These are phyloP conservation scores for Cryptococcus amylolentus DNA, from an alignment of 1,284 basidiomycete species.

Conservation along the genomic window DNA sequence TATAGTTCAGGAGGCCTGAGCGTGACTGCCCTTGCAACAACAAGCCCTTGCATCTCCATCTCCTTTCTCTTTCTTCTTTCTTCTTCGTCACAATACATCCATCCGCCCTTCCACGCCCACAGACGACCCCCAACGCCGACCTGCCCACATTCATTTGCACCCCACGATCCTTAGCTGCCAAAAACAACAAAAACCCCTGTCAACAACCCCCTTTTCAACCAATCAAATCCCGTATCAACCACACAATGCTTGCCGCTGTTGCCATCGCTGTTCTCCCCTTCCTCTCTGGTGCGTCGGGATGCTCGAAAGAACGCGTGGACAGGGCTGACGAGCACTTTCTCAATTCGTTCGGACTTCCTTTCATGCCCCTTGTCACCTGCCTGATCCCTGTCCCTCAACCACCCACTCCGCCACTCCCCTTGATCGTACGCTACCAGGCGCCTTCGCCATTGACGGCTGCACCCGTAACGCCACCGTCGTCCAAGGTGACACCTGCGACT, in stretches of 20 bases:
- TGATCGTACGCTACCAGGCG: conserved; percentile 14
- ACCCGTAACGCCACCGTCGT: conserved; percentile 45
- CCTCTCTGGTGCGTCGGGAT: conserved; percentile 30
- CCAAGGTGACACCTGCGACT: conserved; percentile 49
- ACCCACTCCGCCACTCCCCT: conserved; percentile 4
- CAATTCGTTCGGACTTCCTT: not conserved
- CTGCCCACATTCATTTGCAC: not conserved
- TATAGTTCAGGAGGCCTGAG: not conserved
- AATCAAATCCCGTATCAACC: not conserved
- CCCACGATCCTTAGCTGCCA: not conserved
- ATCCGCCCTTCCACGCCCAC: not conserved
- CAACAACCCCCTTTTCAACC: not conserved
- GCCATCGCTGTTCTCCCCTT: conserved; percentile 36
- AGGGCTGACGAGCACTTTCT: not conserved
- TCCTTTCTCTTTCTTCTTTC: not conserved
- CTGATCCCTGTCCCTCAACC: not conserved
- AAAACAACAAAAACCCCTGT: not conserved
- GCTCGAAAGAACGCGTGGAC: not conserved
- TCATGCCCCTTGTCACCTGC: not conserved
- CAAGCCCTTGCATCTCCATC: not conserved
- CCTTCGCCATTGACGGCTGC: conserved; percentile 40
- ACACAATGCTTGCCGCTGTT: conserved; percentile 27
- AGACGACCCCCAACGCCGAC: not conserved
- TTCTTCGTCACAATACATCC: not conserved
- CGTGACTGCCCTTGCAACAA: too few relatives aligned